Evolutionary conservation across 2,329 filamentous ascomycete species (phyloP).

Genomic region (Mycogone perniciosa): DNA sequence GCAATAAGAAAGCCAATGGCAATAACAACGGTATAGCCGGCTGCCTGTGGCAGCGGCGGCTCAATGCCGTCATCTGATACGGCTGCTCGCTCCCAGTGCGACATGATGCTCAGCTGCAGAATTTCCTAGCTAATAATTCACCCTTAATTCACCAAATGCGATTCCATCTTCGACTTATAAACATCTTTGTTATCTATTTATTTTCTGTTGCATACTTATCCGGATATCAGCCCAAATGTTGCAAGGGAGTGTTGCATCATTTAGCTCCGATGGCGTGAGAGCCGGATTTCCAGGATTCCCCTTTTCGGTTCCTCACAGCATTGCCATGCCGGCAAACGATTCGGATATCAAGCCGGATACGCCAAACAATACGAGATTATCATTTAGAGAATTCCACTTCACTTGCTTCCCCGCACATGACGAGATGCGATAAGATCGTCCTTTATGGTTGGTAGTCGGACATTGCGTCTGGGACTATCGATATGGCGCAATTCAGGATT

Average conservation of each 20-base stretch:
- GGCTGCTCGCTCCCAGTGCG: not conserved
- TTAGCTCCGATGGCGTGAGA: slow-evolving; percentile 14
- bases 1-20: slow-evolving; percentile 29
- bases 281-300: not conserved
- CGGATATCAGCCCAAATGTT: not conserved
- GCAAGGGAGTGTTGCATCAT: slow-evolving; percentile 2
- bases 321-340: not conserved
- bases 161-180: not conserved
- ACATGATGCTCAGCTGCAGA: not conserved
- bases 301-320: not conserved
- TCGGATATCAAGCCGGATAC: not conserved
- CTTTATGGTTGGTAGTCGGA: not conserved
- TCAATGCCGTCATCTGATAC: slow-evolving; percentile 14
- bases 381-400: not conserved
- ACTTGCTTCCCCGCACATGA: slow-evolving; percentile 1
- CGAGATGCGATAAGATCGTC: not conserved
- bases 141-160: not conserved
- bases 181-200: not conserved
- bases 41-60: slow-evolving; percentile 24
- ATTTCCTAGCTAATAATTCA: not conserved
- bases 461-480: slow-evolving; percentile 1
- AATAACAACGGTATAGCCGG: slow-evolving; percentile 29
- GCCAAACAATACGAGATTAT: not conserved
- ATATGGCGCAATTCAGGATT: slow-evolving; percentile 6
- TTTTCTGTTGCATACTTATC: not conserved